Evolutionary conservation across 192 early-diverging fungal species (phyloP).

Genomic region (Powellomyces hirtus): DNA sequence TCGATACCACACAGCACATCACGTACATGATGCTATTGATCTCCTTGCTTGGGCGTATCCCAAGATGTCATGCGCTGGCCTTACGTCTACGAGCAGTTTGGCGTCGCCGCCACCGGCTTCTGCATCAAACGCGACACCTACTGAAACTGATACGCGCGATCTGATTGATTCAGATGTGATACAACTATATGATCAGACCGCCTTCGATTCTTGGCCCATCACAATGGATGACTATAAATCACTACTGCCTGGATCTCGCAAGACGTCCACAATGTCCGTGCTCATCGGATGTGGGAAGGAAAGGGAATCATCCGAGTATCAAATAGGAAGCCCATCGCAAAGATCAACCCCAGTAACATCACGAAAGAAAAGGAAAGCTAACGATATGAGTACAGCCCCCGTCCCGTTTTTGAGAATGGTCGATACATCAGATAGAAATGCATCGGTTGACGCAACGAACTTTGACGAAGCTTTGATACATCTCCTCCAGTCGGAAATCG

Average conservation of each 20-base stretch:
- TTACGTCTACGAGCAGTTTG: background rate
- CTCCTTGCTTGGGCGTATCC: constrained; percentile 22
- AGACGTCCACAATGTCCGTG: background rate
- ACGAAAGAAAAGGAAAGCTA: background rate
- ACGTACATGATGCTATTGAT: constrained; percentile 21
- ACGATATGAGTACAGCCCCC: background rate
- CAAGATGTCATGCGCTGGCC: constrained; percentile 4
- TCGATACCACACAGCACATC: constrained; percentile 11
- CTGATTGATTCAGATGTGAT: background rate
- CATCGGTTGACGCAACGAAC: background rate
- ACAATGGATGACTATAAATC: background rate
- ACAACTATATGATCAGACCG: background rate
- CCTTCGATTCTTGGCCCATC: background rate
- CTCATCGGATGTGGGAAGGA: background rate
- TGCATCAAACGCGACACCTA: background rate
- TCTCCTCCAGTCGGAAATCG: background rate
- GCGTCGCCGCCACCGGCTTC: background rate
- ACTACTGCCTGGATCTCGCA: background rate
- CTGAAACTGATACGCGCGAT: background rate
- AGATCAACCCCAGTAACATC: background rate
- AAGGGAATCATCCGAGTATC: too few relatives aligned
- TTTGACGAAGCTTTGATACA: background rate
- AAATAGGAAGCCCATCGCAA: too few relatives aligned
- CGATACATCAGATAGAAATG: background rate
- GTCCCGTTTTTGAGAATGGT: background rate